These are phyloP conservation scores for Ophiostoma triangulosporum DNA, from an alignment of 2,329 filamentous ascomycete species.

Conservation along the genomic window DNA sequence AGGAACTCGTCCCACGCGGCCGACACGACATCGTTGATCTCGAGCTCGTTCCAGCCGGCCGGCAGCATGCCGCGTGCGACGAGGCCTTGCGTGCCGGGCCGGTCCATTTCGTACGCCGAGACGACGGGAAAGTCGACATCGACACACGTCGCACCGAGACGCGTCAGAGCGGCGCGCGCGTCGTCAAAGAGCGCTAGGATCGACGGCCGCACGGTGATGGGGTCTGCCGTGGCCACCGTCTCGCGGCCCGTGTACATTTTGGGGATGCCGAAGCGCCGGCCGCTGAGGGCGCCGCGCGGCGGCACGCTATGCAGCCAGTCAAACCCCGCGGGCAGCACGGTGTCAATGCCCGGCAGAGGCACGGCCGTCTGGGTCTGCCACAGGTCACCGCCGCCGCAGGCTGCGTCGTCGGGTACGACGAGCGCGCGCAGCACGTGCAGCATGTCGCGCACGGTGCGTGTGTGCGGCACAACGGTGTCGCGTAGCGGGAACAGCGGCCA, in stretches of 20 bases:
- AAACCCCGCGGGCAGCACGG: neutral
- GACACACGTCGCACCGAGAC: neutral
- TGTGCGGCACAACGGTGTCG: conserved; percentile 33
- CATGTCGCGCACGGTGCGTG: neutral
- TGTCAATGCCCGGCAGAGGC: neutral
- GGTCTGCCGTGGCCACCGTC: neutral
- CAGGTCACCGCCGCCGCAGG: neutral
- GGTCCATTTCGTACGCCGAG: neutral
- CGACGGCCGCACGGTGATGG: neutral
- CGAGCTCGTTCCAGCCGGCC: neutral
- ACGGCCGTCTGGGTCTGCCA: neutral
- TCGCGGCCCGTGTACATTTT: neutral
- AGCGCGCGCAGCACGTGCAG: neutral
- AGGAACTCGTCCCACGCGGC: neutral
- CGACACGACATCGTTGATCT: neutral
- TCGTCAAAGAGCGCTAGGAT: neutral
- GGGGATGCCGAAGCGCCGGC: neutral
- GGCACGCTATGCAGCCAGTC: neutral
- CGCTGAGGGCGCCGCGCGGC: neutral
- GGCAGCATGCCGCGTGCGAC: neutral
- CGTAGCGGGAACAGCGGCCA: conserved; percentile 44
- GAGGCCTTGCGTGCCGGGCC: neutral
- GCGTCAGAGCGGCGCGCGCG: neutral
- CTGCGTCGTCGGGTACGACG: neutral
- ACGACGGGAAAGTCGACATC: neutral